Base-by-base conservation (phyloP, 495 filamentous ascomycete species). In the Penicillium canariense region DNA sequence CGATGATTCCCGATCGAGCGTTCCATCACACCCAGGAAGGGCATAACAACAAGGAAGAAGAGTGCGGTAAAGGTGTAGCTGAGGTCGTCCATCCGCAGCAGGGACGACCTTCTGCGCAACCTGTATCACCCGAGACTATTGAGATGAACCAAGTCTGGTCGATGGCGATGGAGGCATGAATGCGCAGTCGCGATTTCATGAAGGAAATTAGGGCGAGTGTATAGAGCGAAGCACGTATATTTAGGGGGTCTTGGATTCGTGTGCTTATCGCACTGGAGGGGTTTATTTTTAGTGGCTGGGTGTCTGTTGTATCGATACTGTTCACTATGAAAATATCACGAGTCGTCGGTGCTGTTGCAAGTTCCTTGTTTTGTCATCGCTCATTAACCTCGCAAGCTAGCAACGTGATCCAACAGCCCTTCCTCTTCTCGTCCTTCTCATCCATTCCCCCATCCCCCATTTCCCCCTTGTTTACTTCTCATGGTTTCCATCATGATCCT, bases 71-170 rank as follows among this genome's bases (percentile, higher is more conserved):
- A 30, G 25, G 23, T 18, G 43, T 12, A 22, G 15, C 25, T 17
- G 20, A 30, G 8, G 14, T 9, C 6, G 10, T 23, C 26, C 20
- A 46, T 15, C 6, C 43, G 14, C 43, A 30, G 9, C 43, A 46
- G 3, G 26, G 25, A 30, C 8, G 5, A 25, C 30, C 30, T 6
- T 17, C 26, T 30, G 25, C n/a, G 3, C 23, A 18, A 3, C n/a
- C 25, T 12, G 25, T 5, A 12, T 30, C 26, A 17, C 25, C 43
- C 11, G 25, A 30, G 5, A 30, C 20, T 12, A 26, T 58, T 30
- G 55, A 62, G 42, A 9, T 54, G 47, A 46, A 62, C 38, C 59
- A 54, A 11, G 36, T 58, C 28, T 52, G 55, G 51, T 43, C 34
- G 14, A 53, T 53, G 52, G 54, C 56, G 12, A 17, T 48, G 15